Evolutionary conservation across 768 basidiomycete genomes (phyloP), one percentile per base, ranked within the genome.

Genomic region (Asterophora parasitica): DNA sequence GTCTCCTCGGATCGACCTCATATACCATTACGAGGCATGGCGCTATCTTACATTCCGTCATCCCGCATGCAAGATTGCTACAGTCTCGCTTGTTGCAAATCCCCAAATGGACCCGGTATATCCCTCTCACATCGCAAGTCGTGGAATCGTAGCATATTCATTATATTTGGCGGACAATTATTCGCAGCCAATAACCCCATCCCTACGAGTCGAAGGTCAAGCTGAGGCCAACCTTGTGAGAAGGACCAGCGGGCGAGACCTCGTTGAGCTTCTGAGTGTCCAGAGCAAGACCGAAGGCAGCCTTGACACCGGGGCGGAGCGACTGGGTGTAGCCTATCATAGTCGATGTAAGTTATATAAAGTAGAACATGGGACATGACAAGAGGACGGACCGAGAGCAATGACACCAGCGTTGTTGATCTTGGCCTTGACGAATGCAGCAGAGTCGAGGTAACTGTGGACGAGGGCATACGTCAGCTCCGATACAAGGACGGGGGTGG

Each of bases 351-450:
- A 23, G 23, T 27, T 38, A 35, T n/a, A 23, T 5, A 19, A 15
- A 32, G n/a, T n/a, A 44, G 9, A 50, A 49, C 15, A 15, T 31
- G 4, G 11, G 36, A 19, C 13, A 51, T 37, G 16, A 40, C 16
- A 20, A 35, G 28, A 15, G 9, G 2, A 62, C 69, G 52, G 64
- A 90, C 81, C 85, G 56, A 95, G 83, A 60, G 81, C 86, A 57
- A 96, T 78, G 63, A 94, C 78, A 77, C 94, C 94, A 49, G 82
- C 66, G 74, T 94, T 95, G 83, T 97, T 97, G 76, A 98, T 94
- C 80, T 97, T 97, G 58, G 93, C 90, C 80, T 99, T 98, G 72
- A 97, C 78, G 63, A 90, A 97, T 7, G 93, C 86, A 55, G 92
- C 83, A 26, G 77, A 69, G 72, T 97, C 93, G 54, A 94, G 83